Evolutionary conservation across 495 filamentous ascomycete genomes (phyloP).

Genomic region (Penicillium coprophilum): DNA sequence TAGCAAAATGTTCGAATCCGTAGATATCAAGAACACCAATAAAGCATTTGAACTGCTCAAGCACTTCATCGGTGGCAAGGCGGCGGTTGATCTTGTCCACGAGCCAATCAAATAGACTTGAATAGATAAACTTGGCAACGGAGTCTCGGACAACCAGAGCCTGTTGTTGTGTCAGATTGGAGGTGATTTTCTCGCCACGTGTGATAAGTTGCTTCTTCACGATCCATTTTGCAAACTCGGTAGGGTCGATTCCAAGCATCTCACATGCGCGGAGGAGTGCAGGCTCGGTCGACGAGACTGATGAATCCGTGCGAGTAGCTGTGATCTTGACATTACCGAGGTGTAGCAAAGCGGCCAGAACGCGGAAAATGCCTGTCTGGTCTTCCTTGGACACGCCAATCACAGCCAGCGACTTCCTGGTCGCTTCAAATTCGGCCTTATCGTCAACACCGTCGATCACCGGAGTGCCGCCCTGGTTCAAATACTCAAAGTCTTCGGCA

Average conservation of each 20-base stretch:
- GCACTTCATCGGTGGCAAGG: conserved; percentile 84
- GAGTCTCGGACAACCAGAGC: conserved; percentile 95
- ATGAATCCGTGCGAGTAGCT: conserved; percentile 82
- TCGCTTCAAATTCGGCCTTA: conserved; percentile 86
- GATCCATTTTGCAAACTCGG: conserved; percentile 96
- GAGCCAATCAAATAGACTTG: conserved; percentile 97
- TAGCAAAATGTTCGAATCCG: conserved; percentile 98
- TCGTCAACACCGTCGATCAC: conserved; percentile 95
- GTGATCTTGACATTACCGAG: conserved; percentile 95
- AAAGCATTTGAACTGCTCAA: conserved; percentile 81
- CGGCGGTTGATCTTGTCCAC: conserved; percentile 92
- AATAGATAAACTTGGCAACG: conserved; percentile 98
- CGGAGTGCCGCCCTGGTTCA: conserved; percentile 92
- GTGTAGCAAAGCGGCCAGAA: conserved; percentile 90
- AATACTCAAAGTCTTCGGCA: conserved; percentile 89
- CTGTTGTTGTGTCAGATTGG: conserved; percentile 91
- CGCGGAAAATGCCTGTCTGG: conserved; percentile 83
- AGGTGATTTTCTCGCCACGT: conserved; percentile 95
- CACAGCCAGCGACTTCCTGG: conserved; percentile 77
- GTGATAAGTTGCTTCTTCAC: conserved; percentile 99
- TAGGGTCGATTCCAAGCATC: conserved; percentile 82
- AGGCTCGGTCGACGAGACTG: conserved; percentile 76
- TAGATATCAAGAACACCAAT: conserved; percentile 99
- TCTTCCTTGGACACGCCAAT: conserved; percentile 76
- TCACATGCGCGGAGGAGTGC: conserved; percentile 77